Base-by-base conservation (phyloP, 495 filamentous ascomycete species). In the Hypoxylon crocopeplum region DNA sequence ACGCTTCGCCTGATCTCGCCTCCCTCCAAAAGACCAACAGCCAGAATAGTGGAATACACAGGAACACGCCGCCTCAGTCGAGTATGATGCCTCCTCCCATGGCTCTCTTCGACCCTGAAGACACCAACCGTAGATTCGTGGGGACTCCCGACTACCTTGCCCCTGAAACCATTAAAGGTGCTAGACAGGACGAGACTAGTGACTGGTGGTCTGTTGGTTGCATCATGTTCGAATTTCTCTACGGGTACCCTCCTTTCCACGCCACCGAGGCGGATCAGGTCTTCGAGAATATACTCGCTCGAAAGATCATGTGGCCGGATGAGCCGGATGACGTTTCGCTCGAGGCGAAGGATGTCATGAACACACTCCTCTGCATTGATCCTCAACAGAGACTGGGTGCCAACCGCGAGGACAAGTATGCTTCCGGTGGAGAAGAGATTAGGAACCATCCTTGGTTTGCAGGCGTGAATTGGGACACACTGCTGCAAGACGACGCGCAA, bases 201-300 rank as follows among this genome's bases (percentile, higher is more conserved):
- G 94, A 98, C 83, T 98, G 94, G 94, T 98, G 94, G 94, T 98
- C 94, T 5, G 77, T 98, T 38, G 94, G 94, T 1, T 98, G 94
- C 66, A 98, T 98, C 55, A 78, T 98, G 74, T 98, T 97, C 69
- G 94, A 98, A 63, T 97, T 96, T 56, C 77, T 98, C 15, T 98
- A 89, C 69, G 94, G 48, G 82, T 90, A 74, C 17, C 94, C 94
- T 1, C 94, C 94, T 16, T 98, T 98, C 74, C 92, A 98, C 69
- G 94, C 91, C 5, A 79, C 79, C 13, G 90, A 91, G 33, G 94
- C 94, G 0, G 95, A 98, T 52, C 81, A 93, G 66, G 95, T 98
- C 8, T 98, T 98, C 66, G 91, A 96, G 59, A 98, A 98, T 65
- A 98, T 98, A 49, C 79, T 98, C 17, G 84, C 87, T 17, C 87